Evolutionary conservation across 495 filamentous ascomycete species (phyloP), one percentile per base, ranked within the genome.

Genomic region (Penicillium herquei): DNA sequence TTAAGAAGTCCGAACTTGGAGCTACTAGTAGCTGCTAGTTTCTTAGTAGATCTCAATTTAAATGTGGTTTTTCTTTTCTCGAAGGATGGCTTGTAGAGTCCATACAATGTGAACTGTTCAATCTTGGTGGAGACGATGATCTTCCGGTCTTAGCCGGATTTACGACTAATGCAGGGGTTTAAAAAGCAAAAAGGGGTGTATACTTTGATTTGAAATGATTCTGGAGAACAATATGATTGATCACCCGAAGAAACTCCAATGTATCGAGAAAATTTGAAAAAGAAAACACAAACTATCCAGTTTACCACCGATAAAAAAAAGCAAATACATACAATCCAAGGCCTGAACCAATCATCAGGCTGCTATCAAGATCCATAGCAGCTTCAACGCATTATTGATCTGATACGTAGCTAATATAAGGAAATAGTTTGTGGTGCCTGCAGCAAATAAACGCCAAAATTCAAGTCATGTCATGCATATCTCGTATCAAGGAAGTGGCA

Each of bases 381-480:
- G 21, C 4, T 4, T 26, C 11, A 14, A 31, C 4, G 12, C 43
- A 32, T 37, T 41, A 57, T 6, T 39, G 13, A 39, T 32, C 8
- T 52, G 52, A 54, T 41, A 55, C 39, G 33, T 44, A 55, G 51
- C 50, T 49, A 48, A 40, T 52, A 44, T 31, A 30, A 33, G n/a
- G 16, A 39, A 41, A 35, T 57, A 49, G 10, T 32, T 49, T 31
- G 26, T 35, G 33, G 43, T n/a, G 14, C 49, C 52, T 21, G 34
- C 54, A 61, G 52, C 40, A 62, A 53, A 62, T 59, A 26, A 62
- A 64, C 61, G 64, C 61, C 61, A 47, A 58, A 46, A 33, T 33
- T 46, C 43, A 46, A 31, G 7, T 46, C 43, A 17, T 53, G 34
- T 61, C 58, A 64, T 64, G 55, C 55, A 61, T 58, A 58, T 61